Percentiles rank a stretch among this genome's conserved stretches.
phyloP scores from a whole-genome alignment of 306 rosid genomes.

The Glycine tomentella region DNA sequence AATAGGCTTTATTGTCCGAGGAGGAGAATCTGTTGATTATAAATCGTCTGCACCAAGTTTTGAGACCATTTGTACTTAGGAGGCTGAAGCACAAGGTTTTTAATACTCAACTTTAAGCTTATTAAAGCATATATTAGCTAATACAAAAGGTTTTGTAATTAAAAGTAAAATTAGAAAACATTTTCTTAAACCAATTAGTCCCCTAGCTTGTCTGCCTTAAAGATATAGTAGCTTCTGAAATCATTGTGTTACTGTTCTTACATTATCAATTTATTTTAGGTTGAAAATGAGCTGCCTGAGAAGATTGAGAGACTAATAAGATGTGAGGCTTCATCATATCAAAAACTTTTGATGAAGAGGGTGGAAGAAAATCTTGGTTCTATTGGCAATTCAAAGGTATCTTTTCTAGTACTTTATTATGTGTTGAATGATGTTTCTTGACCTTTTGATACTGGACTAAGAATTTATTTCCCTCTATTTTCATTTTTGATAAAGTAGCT shows the following conservation, averaged over 20 bases:
- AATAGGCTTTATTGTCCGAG: constrained; percentile 93
- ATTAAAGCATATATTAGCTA: background rate
- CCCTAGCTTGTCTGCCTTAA: background rate
- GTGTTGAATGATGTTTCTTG: constrained; percentile 27
- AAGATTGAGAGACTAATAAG: constrained; percentile 96
- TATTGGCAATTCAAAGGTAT: constrained; percentile 83
- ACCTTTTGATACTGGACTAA: constrained; percentile 25
- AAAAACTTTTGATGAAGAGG: constrained; percentile 97
- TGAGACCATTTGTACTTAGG: constrained; percentile 98
- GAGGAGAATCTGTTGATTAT: constrained; percentile 99
- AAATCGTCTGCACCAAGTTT: constrained; percentile 98
- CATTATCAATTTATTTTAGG: constrained; percentile 60
- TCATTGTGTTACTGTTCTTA: constrained; percentile 36
- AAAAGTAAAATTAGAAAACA: background rate
- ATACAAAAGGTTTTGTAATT: background rate
- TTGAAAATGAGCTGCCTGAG: constrained; percentile 93
- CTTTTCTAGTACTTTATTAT: constrained; percentile 30
- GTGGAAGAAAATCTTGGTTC: constrained; percentile 98
- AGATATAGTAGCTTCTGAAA: constrained; percentile 35
- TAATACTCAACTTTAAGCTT: constrained; percentile 32
- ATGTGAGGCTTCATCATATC: constrained; percentile 99
- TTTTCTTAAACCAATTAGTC: background rate
- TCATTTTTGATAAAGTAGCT: constrained; percentile 22
- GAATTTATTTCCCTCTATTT: constrained; percentile 8
- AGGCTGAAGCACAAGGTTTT: constrained; percentile 98